Evolutionary conservation across 257 asterid species (phyloP).

Genomic region (Echium plantagineum): DNA sequence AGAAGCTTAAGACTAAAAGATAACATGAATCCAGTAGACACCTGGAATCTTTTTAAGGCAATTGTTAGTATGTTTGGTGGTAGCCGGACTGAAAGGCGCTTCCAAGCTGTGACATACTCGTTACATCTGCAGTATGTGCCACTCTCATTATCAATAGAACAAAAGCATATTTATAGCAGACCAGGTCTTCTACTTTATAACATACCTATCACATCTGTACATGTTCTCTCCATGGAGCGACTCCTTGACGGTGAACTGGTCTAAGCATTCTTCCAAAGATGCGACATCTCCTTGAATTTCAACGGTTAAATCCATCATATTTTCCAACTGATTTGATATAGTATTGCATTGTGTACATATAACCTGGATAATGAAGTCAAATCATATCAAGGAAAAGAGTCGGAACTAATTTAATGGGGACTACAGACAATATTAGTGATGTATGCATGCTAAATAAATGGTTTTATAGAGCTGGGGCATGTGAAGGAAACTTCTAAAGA

Average conservation of each 20-base stretch:
- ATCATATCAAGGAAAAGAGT: slow-evolving; percentile 1
- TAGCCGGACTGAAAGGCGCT: slow-evolving; percentile 60
- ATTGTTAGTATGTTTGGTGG: slow-evolving; percentile 94
- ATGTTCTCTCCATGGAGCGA: slow-evolving; percentile 94
- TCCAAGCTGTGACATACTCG: slow-evolving; percentile 96
- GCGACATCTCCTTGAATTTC: slow-evolving; percentile 96
- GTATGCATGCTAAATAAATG: background rate
- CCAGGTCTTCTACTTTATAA: background rate
- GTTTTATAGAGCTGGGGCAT: background rate
- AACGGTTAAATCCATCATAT: slow-evolving; percentile 98
- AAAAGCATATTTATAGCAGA: background rate
- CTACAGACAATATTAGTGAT: too few species aligned
- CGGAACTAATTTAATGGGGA: background rate
- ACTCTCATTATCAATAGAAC: background rate
- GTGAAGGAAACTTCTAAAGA: background rate
- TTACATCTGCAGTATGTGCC: slow-evolving; percentile 58
- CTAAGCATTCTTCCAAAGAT: slow-evolving; percentile 93
- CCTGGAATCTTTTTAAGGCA: slow-evolving; percentile 99
- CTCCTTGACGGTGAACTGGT: slow-evolving; percentile 88
- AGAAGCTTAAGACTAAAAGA: background rate
- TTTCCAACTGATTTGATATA: slow-evolving; percentile 79
- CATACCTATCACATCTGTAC: slow-evolving; percentile 94
- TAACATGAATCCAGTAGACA: slow-evolving; percentile 16
- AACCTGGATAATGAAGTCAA: slow-evolving; percentile 41
- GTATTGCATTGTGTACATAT: slow-evolving; percentile 83